These are phyloP conservation scores for Pleurotus tuber-regium DNA, from an alignment of 768 basidiomycete species.

Conservation along the genomic window DNA sequence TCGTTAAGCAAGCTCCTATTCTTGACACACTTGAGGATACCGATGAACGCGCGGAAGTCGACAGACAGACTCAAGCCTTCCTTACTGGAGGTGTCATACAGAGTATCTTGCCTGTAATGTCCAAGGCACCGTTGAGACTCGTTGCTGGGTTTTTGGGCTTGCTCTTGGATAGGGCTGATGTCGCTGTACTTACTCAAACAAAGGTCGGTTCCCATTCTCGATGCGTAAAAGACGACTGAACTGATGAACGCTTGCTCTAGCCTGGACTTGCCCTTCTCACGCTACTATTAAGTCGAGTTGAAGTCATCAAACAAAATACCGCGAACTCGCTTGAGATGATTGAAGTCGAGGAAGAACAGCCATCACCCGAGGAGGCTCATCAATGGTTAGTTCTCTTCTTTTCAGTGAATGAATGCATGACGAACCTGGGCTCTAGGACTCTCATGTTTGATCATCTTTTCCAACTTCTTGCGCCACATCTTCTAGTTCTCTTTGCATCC, in stretches of 20 bases:
- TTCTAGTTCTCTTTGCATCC: constrained; percentile 87
- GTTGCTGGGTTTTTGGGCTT: constrained; percentile 86
- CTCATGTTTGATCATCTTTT: constrained; percentile 87
- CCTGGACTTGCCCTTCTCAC: constrained; percentile 92
- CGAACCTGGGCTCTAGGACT: constrained; percentile 63
- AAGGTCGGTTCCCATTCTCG: too few relatives aligned
- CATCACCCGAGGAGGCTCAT: constrained; percentile 71
- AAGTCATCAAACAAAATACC: constrained; percentile 80
- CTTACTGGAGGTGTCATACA: constrained; percentile 75
- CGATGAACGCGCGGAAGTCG: constrained; percentile 62
- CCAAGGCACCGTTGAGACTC: constrained; percentile 74
- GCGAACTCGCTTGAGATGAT: constrained; percentile 46
- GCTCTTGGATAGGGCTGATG: constrained; percentile 74
- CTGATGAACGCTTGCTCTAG: constrained; percentile 34
- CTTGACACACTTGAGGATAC: constrained; percentile 68
- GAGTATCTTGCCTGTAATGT: constrained; percentile 80
- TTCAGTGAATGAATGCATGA: too few relatives aligned
- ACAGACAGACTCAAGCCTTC: constrained; percentile 90
- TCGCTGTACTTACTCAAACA: constrained; percentile 70
- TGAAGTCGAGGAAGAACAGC: constrained; percentile 37
- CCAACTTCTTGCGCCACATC: constrained; percentile 70
- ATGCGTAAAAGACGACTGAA: not conserved
- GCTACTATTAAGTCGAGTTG: constrained; percentile 88
- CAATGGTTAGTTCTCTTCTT: constrained; percentile 57
- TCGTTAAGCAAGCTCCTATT: constrained; percentile 73